These are phyloP conservation scores for Claviceps digitariae DNA, from an alignment of 2,329 filamentous ascomycete genomes.

Conservation along the genomic window DNA sequence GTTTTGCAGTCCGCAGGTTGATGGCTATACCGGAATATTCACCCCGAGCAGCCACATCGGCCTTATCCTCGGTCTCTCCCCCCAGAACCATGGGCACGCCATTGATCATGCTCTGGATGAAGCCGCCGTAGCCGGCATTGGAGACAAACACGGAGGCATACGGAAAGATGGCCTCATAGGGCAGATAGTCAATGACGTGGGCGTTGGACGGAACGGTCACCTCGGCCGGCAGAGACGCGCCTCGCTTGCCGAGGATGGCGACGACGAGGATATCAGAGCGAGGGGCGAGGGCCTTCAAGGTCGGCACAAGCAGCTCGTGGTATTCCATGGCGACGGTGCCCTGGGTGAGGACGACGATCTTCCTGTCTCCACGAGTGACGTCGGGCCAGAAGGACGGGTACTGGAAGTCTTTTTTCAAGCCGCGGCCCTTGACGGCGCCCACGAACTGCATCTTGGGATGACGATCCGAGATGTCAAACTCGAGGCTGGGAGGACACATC, in stretches of 20 bases:
- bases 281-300: constrained; percentile 26
- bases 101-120: constrained; percentile 29
- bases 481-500: constrained; percentile 24
- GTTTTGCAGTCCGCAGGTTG: constrained; percentile 25
- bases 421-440: constrained; percentile 20
- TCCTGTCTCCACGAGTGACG: constrained; percentile 16
- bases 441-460: constrained; percentile 27
- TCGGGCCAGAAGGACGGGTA: constrained; percentile 1
- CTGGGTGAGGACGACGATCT: constrained; percentile 32
- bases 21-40: constrained; percentile 31
- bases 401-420: background rate
- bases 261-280: constrained; percentile 25
- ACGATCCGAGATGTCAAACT: constrained; percentile 24
- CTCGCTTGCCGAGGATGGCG: constrained; percentile 17
- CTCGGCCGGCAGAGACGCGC: constrained; percentile 11
- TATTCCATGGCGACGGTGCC: constrained; percentile 29
- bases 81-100: constrained; percentile 34
- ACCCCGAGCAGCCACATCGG: constrained; percentile 26
- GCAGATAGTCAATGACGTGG: constrained; percentile 31
- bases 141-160: constrained; percentile 31
- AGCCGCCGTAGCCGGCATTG: constrained; percentile 35
- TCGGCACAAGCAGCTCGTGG: constrained; percentile 29
- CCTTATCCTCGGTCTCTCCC: constrained; percentile 27
- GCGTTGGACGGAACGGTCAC: constrained; percentile 26
- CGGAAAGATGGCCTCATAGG: constrained; percentile 32